These are phyloP conservation scores for Candida argentea DNA, from an alignment of 805 yeast genomes.

Conservation along the genomic window DNA sequence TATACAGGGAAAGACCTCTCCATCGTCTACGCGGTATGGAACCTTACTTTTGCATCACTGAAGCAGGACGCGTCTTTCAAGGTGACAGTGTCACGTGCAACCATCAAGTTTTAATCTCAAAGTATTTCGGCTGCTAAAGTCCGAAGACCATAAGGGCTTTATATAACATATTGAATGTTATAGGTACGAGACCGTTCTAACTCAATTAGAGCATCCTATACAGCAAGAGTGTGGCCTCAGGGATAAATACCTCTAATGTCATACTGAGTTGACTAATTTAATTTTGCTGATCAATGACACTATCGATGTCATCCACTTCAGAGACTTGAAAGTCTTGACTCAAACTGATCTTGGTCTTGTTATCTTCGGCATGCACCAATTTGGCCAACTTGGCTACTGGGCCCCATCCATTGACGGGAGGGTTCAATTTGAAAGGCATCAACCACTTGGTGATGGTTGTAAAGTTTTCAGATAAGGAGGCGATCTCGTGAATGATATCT, in stretches of 20 bases:
- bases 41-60: too few species aligned
- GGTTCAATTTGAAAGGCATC: conserved; percentile 58
- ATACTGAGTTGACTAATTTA: conserved; percentile 16
- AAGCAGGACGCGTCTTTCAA: too few species aligned
- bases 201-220: too few species aligned
- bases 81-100: too few species aligned
- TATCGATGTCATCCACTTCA: conserved; percentile 61
- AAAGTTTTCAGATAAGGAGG: conserved; percentile 54
- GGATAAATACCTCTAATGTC: neutral
- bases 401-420: conserved; percentile 67
- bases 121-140: too few species aligned
- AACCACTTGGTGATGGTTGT: conserved; percentile 51
- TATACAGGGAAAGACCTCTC: conserved; percentile 6
- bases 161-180: too few species aligned
- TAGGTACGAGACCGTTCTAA: too few species aligned
- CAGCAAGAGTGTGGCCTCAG: too few species aligned
- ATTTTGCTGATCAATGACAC: conserved; percentile 56
- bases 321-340: conserved; percentile 56
- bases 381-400: conserved; percentile 62
- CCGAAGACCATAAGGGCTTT: too few species aligned
- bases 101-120: too few species aligned
- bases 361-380: conserved; percentile 44
- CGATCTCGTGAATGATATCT: conserved; percentile 67
- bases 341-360: conserved; percentile 41
- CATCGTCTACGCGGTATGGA: too few species aligned